Base-by-base conservation (phyloP, 495 filamentous ascomycete species). In the Recurvomyces mirabilis region DNA sequence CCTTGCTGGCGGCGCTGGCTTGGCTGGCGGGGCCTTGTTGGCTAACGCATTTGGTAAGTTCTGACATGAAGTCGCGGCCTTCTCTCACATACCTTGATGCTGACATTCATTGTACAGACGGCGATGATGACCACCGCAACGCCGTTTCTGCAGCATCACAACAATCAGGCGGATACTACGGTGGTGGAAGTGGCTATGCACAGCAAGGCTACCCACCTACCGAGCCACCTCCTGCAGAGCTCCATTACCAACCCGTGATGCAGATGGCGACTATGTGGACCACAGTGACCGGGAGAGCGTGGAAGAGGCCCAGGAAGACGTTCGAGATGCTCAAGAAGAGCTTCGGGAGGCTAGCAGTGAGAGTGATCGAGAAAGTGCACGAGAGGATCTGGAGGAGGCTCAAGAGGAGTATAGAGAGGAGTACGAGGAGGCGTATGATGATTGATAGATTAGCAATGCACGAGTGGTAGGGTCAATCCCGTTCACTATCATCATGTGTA, bases 391-490 rank as follows among this genome's bases (percentile, higher is more conserved):
- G 41, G 71, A 71, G 52, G 72, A 71, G 41, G 68, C 73, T 0
- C 65, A 70, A 50, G 78, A 84, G 15, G 32, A 36, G 32, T 36
- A 36, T 15, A 7, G 6, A 6, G 82, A 86, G 15, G 41, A 32
- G 33, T 77, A 71, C 43, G 60, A 69, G 32, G 53, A 36, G 32
- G 18, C 32, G 9, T 36, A 36, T 36, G 32, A 36, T 19, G 32
- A 36, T 15, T 36, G 17, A 36, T 29, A n/a, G n/a, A n/a, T n/a
- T n/a, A n/a, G n/a, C n/a, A n/a, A n/a, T n/a, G n/a, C n/a, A n/a
- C n/a, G n/a, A n/a, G n/a, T n/a, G n/a, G n/a, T n/a, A n/a, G n/a
- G n/a, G n/a, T n/a, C n/a, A n/a, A n/a, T n/a, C n/a, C n/a, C n/a
- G n/a, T n/a, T n/a, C n/a, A n/a, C n/a, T n/a, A n/a, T n/a, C n/a